Percentiles rank a stretch among this genome's conserved stretches.
Evolutionary conservation across 1,139 yeast species (phyloP).

Genomic region (Debaryomyces nepalensis): DNA sequence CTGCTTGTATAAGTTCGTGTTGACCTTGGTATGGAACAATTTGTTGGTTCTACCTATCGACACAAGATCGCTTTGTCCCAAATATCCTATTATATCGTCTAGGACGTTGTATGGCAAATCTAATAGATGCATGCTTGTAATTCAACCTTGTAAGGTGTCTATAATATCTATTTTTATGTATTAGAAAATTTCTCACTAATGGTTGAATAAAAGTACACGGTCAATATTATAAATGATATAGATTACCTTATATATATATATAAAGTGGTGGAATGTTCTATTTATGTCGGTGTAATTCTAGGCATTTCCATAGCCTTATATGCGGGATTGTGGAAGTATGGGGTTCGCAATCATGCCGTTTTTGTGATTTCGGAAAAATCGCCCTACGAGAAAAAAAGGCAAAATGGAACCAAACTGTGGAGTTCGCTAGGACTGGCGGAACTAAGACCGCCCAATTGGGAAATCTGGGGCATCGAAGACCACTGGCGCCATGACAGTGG

Average conservation of each 20-base stretch:
- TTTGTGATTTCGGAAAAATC: slow-evolving; percentile 5
- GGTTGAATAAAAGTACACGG: too few relatives aligned
- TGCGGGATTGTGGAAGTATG: not conserved
- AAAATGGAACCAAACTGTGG: slow-evolving; percentile 9
- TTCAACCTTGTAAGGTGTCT: not conserved
- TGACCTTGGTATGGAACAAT: slow-evolving; percentile 21
- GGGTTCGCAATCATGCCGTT: slow-evolving; percentile 11
- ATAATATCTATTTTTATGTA: too few relatives aligned
- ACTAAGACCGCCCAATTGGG: slow-evolving; percentile 7
- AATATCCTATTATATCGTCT: slow-evolving; percentile 17
- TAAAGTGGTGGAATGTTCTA: not conserved
- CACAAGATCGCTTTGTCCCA: slow-evolving; percentile 22
- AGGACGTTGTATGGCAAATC: slow-evolving; percentile 13
- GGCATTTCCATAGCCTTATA: slow-evolving; percentile 3
- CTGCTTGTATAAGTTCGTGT: slow-evolving; percentile 22
- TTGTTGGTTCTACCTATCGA: slow-evolving; percentile 20
- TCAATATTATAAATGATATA: too few relatives aligned
- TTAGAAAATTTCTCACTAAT: too few relatives aligned
- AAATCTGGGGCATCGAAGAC: slow-evolving; percentile 16
- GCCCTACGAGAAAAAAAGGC: slow-evolving; percentile 9
- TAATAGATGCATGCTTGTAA: slow-evolving; percentile 5
- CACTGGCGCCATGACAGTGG: slow-evolving; percentile 12
- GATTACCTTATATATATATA: not conserved
- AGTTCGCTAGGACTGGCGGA: slow-evolving; percentile 5
- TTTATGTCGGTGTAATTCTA: slow-evolving; percentile 1